Evolutionary conservation across 148 eudicot genomes (phyloP), one percentile per base, ranked within the genome.

Genomic region (Silene latifolia): DNA sequence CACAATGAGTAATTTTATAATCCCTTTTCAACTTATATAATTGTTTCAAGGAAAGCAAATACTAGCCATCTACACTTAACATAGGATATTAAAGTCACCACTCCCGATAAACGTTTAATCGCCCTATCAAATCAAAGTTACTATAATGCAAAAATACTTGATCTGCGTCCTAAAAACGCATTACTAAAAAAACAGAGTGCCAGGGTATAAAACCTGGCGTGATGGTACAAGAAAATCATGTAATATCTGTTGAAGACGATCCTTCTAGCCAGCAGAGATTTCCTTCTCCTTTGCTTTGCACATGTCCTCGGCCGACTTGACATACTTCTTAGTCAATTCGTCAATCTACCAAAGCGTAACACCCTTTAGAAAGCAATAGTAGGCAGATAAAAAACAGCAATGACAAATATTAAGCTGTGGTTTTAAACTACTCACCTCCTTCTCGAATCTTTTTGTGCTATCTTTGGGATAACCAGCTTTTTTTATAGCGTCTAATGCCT

Each of bases 401-500:
- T 17, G 4, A 39, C 15, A 35, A 21, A 8, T 68, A 56, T 27
- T 24, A 44, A 65, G 67, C 57, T 7, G 7, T 11, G 24, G 46
- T 48, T 69, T 29, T 8, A 35, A 39, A 66, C 39, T 56, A 85
- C 91, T 87, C 71, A 89, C 98, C 66, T 94, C 97, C 86, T 94
- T 94, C 83, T 94, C 98, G 78, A 94, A 80, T 84, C 87, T 84
- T 86, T 94, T 92, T 24, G 87, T 91, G 72, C 83, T 83, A 78
- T 94, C 98, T 83, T 84, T 89, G 15, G 95, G 91, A 68, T 89
- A 85, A 78, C 85, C 88, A 42, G 89, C 84, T 84, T 93, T 91
- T 87, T 91, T 94, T 51, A 87, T 81, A 4, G 87, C 74, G 73
- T 94, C 98, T 82, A 94, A 63, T 79, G 98, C 98, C 98, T 94